phyloP scores from a whole-genome alignment of 352 stramenopile genomes.

The Bremia lactucae region DNA sequence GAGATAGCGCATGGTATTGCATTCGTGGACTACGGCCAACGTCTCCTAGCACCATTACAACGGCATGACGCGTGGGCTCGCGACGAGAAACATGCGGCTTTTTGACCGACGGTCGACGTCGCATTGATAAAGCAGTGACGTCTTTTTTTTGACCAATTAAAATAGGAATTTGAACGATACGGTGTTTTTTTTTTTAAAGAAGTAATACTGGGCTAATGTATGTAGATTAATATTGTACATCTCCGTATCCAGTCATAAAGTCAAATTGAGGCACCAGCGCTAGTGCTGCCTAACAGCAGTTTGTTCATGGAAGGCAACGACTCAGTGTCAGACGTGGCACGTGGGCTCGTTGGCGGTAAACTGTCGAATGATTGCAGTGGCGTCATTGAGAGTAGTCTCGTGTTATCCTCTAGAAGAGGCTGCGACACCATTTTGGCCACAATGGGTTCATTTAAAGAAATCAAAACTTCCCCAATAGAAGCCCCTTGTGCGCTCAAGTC shows the following conservation, averaged over 20 bases:
- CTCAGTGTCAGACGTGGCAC: conserved; percentile 12
- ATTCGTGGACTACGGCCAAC: conserved; percentile 96
- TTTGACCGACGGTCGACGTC: conserved; percentile 9
- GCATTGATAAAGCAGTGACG: too few species aligned
- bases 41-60: conserved; percentile 91
- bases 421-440: conserved; percentile 11
- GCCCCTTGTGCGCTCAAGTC: too few species aligned
- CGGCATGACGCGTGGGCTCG: conserved; percentile 37
- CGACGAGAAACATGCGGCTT: conserved; percentile 8
- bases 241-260: conserved; percentile 9
- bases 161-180: neutral
- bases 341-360: neutral
- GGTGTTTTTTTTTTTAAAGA: conserved; percentile 6
- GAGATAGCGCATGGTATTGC: conserved; percentile 97
- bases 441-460: conserved; percentile 1
- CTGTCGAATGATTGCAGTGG: conserved; percentile 9
- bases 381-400: conserved; percentile 9
- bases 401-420: conserved; percentile 13
- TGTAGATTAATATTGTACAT: conserved; percentile 25
- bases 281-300: conserved; percentile 32
- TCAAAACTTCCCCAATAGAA: too few species aligned
- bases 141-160: conserved; percentile 21
- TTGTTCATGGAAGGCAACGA: conserved; percentile 59
- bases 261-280: conserved; percentile 4
- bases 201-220: too few species aligned